A percentile compares a stretch with the other conserved stretches of the same genome.
phyloP scores from a whole-genome alignment of 163 green algal species.

The Chloromonas sp. region DNA sequence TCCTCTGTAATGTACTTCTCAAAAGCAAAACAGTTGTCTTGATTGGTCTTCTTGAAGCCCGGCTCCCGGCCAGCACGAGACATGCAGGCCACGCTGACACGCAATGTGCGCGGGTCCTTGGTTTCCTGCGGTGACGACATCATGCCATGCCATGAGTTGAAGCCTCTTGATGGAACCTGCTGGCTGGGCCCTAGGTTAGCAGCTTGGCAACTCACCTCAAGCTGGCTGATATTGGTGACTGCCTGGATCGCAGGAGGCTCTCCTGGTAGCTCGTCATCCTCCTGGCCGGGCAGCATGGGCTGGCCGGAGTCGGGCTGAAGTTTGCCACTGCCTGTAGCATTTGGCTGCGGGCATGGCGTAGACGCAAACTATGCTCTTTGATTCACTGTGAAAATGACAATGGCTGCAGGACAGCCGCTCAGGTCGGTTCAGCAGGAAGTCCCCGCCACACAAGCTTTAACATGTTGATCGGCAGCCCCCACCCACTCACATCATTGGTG shows the following conservation, averaged over 20 bases:
- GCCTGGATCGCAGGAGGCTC: not conserved
- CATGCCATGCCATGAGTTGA: no score
- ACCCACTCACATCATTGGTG: slow-evolving; percentile 49
- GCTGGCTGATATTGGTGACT: not conserved
- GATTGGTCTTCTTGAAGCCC: slow-evolving; percentile 77
- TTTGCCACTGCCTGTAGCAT: not conserved
- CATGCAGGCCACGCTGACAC: slow-evolving; percentile 64
- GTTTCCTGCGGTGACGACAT: not conserved
- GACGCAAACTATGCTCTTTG: not conserved
- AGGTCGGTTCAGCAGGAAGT: no score
- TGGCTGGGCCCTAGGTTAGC: not conserved
- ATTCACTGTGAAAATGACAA: not conserved
- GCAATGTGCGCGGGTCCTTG: slow-evolving; percentile 13
- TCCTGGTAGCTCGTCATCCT: not conserved
- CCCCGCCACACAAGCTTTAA: not conserved
- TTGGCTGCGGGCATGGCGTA: slow-evolving; percentile 13
- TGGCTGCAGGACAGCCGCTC: no score
- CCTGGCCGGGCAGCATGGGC: not conserved
- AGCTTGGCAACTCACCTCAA: not conserved
- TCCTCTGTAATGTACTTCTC: slow-evolving; percentile 62
- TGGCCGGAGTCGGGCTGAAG: not conserved
- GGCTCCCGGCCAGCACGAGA: slow-evolving; percentile 64
- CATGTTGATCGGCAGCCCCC: not conserved
- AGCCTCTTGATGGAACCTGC: no score
- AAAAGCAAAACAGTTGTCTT: slow-evolving; percentile 80